A percentile compares a stretch with the other conserved stretches of the same genome.
These are phyloP conservation scores for Mollisiaceae sp. DNA, from an alignment of 2,329 filamentous ascomycete species.

Conservation along the genomic window DNA sequence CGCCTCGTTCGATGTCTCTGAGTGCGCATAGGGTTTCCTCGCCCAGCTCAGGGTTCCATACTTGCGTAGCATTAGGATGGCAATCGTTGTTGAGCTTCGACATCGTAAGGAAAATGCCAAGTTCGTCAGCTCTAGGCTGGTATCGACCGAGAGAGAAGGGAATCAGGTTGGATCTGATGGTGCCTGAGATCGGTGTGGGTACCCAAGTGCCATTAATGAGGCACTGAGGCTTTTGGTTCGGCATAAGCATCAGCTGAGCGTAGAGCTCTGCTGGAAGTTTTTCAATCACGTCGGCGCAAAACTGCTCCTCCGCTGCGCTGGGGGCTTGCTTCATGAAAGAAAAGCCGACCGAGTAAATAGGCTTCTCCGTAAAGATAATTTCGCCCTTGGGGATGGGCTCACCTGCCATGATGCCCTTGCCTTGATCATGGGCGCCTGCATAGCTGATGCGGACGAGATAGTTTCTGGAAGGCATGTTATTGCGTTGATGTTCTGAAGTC, in stretches of 20 bases:
- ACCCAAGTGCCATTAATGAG: background rate
- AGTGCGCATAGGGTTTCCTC: background rate
- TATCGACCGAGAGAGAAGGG: background rate
- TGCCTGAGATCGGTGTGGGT: background rate
- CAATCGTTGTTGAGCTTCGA: background rate
- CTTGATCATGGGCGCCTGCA: background rate
- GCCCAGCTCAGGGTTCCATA: background rate
- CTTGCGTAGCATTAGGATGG: conserved; percentile 1
- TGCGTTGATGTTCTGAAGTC: background rate
- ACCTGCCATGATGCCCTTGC: background rate
- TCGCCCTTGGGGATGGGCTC: background rate
- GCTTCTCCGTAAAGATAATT: background rate
- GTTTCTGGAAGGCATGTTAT: background rate
- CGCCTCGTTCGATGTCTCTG: background rate
- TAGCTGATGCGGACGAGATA: background rate
- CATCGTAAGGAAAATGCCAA: background rate
- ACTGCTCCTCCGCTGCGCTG: background rate
- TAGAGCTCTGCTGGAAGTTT: background rate
- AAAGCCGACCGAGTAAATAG: background rate
- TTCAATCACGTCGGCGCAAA: background rate
- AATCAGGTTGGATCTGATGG: background rate
- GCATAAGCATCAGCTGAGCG: background rate
- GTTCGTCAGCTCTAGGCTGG: background rate
- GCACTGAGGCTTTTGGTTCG: background rate
- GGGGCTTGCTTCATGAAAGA: background rate